Base-by-base conservation (phyloP, 352 stramenopile genomes). In the Pythium rhizo-oryzae region DNA sequence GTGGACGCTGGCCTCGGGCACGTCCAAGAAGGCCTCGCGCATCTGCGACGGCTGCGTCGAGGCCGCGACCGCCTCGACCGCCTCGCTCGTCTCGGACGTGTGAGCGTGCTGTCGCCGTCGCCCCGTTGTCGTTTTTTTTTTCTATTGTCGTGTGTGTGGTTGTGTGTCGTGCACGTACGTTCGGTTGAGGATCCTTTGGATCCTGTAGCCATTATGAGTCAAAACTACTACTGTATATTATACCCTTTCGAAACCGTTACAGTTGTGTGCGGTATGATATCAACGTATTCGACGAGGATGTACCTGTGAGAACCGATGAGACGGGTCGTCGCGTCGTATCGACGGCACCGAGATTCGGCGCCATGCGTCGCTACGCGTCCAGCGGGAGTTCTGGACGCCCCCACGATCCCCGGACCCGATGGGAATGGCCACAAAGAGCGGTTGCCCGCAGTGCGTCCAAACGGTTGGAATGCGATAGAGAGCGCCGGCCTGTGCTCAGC, bases 21-120 rank as follows among this genome's bases (percentile, higher is more conserved):
- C 81, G 30, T 90, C 75, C 62, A 94, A 91, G 67, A 94, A 94
- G 62, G 80, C 86, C 13, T 92, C 84, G 25, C 84, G 86, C 46
- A 80, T 94, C 24, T 94, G 86, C 66, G 86, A 94, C 62, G 79
- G 71, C 55, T 94, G 86, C 53, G 84, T 80, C 37, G 68, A 79
- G 41, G 71, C 75, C 35, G 77, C 80, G 59, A 77, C 67, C 9
- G 55, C 35, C 25, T 68, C 55, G 8, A 60, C 59, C 28, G 66
- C 59, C n/a, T 74, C 67, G 54, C 61, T 66, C 28, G 58, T 74
- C 9, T 58, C 67, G 18, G 67, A 74, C 1, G 21, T 59, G 9
- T 71, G 11, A 50, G 43, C 62, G 18, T 57, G 64, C 33, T 67
- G 28, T 62, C 23, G n/a, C n/a, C n/a, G n/a, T n/a, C n/a, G n/a